Base-by-base conservation (phyloP, 768 basidiomycete genomes). In the Sarcomyxa edulis region DNA sequence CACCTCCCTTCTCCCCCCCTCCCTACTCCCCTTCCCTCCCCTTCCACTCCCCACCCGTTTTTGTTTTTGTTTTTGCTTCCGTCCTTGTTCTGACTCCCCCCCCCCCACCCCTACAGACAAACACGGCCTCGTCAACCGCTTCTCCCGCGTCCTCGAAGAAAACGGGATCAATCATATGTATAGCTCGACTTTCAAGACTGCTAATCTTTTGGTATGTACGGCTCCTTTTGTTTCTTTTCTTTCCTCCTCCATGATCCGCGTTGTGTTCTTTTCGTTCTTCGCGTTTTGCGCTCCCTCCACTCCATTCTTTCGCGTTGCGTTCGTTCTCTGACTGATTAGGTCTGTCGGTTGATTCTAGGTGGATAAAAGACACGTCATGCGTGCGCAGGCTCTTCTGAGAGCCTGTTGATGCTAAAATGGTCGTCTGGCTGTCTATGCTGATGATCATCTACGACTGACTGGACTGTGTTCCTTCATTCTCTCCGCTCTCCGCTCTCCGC, bases 91-190 rank as follows among this genome's bases (percentile, higher is more conserved):
- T n/a, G n/a, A n/a, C n/a, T n/a, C n/a, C n/a, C n/a, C n/a, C n/a
- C n/a, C n/a, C n/a, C n/a, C 22, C 14, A 33, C 42, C 9, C 16
- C 37, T 45, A 8, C 49, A 82, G 87, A 89, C 52, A 85, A 84
- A 49, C 72, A 84, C 46, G 87, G 87, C 23, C 68, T 90, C 6
- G 84, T 88, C 32, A 84, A 77, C 54, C 75, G 78, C 26, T 86
- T 85, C 53, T 85, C 86, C 15, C 74, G 74, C 6, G 73, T 85
- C 15, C 72, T 89, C 9, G 81, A 83, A 40, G 69, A 75, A 47
- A 81, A 81, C 48, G 74, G 76, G 8, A 81, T 90, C 53, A 84
- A 87, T 60, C 84, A 87, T 53, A 82, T 89, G 75, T 89, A 88
- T 53, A 83, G 79, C 41, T 85, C 84, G 30, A 87, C 86, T n/a